Percentiles rank a stretch among this genome's conserved stretches.
phyloP scores from a whole-genome alignment of 371 early-diverging fungal genomes.

The Lichtheimia corymbifera region DNA sequence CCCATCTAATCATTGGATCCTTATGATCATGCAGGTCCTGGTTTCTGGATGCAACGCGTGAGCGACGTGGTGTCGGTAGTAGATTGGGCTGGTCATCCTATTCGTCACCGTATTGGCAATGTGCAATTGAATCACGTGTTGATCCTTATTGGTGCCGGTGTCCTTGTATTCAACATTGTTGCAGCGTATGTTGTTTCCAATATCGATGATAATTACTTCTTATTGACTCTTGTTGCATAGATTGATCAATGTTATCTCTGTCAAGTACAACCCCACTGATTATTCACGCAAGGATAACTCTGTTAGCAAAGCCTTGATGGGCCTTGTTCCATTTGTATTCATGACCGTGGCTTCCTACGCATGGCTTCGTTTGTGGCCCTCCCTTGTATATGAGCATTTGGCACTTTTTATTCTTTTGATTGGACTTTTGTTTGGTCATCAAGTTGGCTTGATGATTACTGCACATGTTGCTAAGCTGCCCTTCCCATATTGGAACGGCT shows the following conservation, averaged over 20 bases:
- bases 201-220: background rate
- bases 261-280: constrained; percentile 37
- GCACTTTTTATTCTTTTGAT: constrained; percentile 68
- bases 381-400: constrained; percentile 62
- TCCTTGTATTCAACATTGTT: constrained; percentile 60
- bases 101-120: constrained; percentile 39
- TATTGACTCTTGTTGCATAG: constrained; percentile 64
- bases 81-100: constrained; percentile 19
- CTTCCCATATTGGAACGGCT: constrained; percentile 76
- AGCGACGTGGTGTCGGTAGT: constrained; percentile 46
- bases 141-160: constrained; percentile 56
- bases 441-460: constrained; percentile 82
- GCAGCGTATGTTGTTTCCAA: constrained; percentile 80
- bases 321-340: constrained; percentile 66
- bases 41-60: constrained; percentile 37
- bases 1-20: constrained; percentile 43
- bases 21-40: constrained; percentile 72
- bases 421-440: constrained; percentile 83
- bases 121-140: constrained; percentile 66
- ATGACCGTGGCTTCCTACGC: constrained; percentile 54
- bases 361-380: constrained; percentile 80
- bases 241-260: constrained; percentile 30
- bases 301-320: constrained; percentile 55
- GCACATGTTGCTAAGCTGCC: constrained; percentile 82
- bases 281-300: constrained; percentile 46